Base-by-base conservation (phyloP, 2,329 filamentous ascomycete genomes). In the Zymoseptoria crescenta region DNA sequence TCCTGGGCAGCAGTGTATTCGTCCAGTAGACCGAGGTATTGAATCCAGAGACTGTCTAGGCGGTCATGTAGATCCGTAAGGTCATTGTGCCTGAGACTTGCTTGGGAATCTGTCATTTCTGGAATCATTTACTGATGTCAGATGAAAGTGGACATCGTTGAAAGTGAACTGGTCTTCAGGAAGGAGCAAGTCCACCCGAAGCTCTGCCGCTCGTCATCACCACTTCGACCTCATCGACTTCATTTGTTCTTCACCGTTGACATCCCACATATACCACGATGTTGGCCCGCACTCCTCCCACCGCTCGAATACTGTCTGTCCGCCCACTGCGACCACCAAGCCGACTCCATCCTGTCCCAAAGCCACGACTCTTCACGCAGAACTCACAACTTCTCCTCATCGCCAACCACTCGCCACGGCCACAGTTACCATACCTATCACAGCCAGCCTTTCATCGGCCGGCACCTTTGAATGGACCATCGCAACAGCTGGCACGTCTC, bases 361-460 rank as follows among this genome's bases (percentile, higher is more conserved):
- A 53, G n/a, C 65, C 67, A 3, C 81, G 83, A 52, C 77, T 76
- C 41, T 87, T 87, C 73, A 85, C 84, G 16, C 80, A 82, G 62
- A 82, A 80, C 65, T 76, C 79, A 41, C 78, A 76, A 49, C 78
- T 81, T 53, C 78, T 80, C 55, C 76, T 83, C 61, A 69, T 84
- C 64, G 75, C 80, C 50, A 70, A 75, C 56, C 71, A 76, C n/a
- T 70, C 74, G 54, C 74, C 77, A 54, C 82, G 85, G 29, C 85
- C 85, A 49, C 84, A 87, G 69, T 75, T 87, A 30, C 82, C 83
- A 35, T 89, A 88, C 74, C 82, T 88, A 54, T 81, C 84, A 64
- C 79, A 82, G 62, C 76, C 82, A 7, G 75, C 80, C 27, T 55
- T 61, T 21, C 61, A 56, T 9, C 59, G 61, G 8, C 56, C 59